Conservation (phyloP, 176 grass and related monocot genomes). For the Thalia dealbata region DNA sequence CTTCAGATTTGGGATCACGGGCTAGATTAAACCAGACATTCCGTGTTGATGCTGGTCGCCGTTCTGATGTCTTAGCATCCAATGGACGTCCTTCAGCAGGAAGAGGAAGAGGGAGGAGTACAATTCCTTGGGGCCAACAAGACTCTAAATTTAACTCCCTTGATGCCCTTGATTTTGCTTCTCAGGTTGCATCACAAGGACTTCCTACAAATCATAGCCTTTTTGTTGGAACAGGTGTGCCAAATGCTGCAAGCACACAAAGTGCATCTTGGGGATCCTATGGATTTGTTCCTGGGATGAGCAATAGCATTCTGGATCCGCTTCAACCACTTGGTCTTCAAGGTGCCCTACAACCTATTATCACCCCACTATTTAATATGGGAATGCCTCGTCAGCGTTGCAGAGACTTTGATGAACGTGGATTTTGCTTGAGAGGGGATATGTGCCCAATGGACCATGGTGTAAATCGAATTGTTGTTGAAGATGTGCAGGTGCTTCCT, state of each 20-base stretch:
- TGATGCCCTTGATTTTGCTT: constrained; percentile 76
- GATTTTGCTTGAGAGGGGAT: constrained; percentile 95
- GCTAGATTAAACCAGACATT: constrained; percentile 41
- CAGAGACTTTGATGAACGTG: constrained; percentile 90
- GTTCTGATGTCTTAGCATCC: constrained; percentile 31
- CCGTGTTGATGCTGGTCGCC: constrained; percentile 18
- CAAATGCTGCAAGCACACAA: constrained; percentile 29
- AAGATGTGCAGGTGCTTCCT: constrained; percentile 83
- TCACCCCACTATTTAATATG: constrained; percentile 62
- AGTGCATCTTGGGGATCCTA: constrained; percentile 69
- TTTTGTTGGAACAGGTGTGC: constrained; percentile 39
- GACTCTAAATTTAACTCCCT: constrained; percentile 58
- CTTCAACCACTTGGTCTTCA: constrained; percentile 68
- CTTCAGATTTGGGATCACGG: constrained; percentile 3
- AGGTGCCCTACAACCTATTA: constrained; percentile 42
- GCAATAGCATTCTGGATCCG: constrained; percentile 74
- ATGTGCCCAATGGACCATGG: constrained; percentile 99
- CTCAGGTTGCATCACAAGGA: constrained; percentile 65
- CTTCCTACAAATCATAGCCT: constrained; percentile 42
- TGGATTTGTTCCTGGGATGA: constrained; percentile 86
- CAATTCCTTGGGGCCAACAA: constrained; percentile 43
- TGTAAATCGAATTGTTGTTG: constrained; percentile 95
- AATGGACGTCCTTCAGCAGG: constrained; percentile 30
- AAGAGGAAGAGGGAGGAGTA: constrained; percentile 84
- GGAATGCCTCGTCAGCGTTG: constrained; percentile 83